phyloP scores from a whole-genome alignment of 306 rosid genomes.

The Medicago truncatula region DNA sequence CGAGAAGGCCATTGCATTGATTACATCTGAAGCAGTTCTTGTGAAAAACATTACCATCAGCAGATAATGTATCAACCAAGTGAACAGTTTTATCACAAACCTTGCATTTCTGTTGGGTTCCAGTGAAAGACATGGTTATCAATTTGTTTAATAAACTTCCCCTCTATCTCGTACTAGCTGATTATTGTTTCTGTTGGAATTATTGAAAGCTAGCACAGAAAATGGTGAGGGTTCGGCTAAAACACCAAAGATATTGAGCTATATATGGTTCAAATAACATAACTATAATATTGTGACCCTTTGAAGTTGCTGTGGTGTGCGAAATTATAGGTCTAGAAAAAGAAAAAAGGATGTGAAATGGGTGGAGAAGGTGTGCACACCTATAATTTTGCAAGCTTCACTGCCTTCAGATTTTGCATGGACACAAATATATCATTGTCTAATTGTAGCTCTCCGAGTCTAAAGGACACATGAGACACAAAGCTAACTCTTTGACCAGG shows the following conservation, averaged over 20 bases:
- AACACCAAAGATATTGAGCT: conserved; percentile 16
- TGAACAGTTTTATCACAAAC: conserved; percentile 77
- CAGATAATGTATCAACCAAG: conserved; percentile 60
- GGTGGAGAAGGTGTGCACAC: conserved; percentile 49
- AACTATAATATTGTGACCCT: conserved; percentile 30
- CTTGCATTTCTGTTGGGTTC: conserved; percentile 85
- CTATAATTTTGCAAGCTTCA: not conserved
- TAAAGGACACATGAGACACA: not conserved
- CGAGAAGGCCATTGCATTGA: conserved; percentile 72
- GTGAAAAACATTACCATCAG: conserved; percentile 66
- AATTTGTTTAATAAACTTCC: not conserved
- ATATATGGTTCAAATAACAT: conserved; percentile 38
- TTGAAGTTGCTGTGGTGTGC: conserved; percentile 39
- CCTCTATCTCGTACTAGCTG: conserved; percentile 18
- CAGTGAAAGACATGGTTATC: conserved; percentile 67
- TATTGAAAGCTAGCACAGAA: conserved; percentile 14
- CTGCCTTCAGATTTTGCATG: not conserved
- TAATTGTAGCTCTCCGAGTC: conserved; percentile 15
- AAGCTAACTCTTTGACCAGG: conserved; percentile 31
- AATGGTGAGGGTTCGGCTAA: conserved; percentile 36
- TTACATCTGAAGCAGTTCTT: conserved; percentile 74
- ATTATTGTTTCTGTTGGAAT: conserved; percentile 8
- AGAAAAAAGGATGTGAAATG: conserved; percentile 32
- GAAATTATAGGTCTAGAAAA: conserved; percentile 42
- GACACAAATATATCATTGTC: not conserved